Base-by-base conservation (phyloP, 441 rosid genomes). In the Gossypium davidsonii region DNA sequence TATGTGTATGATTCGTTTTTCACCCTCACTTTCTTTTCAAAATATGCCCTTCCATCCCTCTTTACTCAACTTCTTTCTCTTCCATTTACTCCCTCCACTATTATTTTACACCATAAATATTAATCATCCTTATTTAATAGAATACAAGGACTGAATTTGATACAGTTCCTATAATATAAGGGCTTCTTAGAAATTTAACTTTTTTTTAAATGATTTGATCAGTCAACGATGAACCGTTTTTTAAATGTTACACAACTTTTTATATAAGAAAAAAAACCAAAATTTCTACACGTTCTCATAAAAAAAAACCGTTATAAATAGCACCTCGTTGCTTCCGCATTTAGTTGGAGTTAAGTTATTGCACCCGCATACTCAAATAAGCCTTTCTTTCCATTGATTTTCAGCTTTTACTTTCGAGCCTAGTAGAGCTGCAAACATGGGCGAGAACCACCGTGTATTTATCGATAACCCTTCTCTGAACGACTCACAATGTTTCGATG, bases 401-500 rank as follows among this genome's bases (percentile, higher is more conserved):
- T 25, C 15, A 25, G 7, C 26, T 37, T 20, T 10, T 4, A 10
- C 6, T 37, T 18, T 44, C 17, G 4, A 39, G 2, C 11, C 44
- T 8, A 8, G 26, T 44, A 11, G 17, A 46, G 55, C 23, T 66
- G 34, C 70, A 39, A 65, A 12, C 11, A 66, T 66, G 55, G 55
- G 20, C 48, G 37, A 65, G 20, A 66, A 44, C 53, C 61, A 57
- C 61, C 61, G 4, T 21, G 26, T 23, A 14, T 57, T 57, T 21
- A 57, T 57, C 61, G 3, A 57, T 6, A 4, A 2, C 10, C 4
- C 60, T 28, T 31, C 46, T 31, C 23, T 0, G 14, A 15, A 26
- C 15, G 57, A 3, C 37, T 68, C 72, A 4, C 17, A 5, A 17
- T 52, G 44, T 52, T 83, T 84, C 2, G 87, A 88, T 48, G 88